These are phyloP conservation scores for Moesziomyces sp. DNA, from an alignment of 1,284 basidiomycete species.

Conservation along the genomic window DNA sequence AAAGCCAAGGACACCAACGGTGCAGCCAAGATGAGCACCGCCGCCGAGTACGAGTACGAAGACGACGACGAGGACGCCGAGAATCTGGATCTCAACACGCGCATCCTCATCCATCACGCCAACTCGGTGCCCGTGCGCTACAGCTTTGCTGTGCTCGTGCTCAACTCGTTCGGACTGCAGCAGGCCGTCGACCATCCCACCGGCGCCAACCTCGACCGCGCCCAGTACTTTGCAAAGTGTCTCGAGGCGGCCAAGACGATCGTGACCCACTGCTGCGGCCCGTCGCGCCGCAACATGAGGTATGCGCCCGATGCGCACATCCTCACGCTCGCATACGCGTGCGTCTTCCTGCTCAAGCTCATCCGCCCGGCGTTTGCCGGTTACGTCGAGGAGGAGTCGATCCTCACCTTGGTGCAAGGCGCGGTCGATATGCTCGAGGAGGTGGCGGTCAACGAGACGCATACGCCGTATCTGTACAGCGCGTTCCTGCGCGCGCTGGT, in stretches of 20 bases:
- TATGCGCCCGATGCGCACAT: constrained; percentile 92
- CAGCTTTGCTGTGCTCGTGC: constrained; percentile 65
- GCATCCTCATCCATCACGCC: constrained; percentile 57
- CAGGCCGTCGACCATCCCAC: constrained; percentile 79
- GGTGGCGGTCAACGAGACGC: constrained; percentile 61
- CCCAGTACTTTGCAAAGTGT: constrained; percentile 66
- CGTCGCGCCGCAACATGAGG: constrained; percentile 72
- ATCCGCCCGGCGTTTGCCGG: constrained; percentile 82
- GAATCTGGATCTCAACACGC: constrained; percentile 56
- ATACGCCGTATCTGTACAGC: constrained; percentile 62
- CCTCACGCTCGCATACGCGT: constrained; percentile 88
- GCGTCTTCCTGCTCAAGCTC: constrained; percentile 74
- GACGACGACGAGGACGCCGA: constrained; percentile 57
- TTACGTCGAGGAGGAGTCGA: constrained; percentile 76
- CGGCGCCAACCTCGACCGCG: constrained; percentile 59
- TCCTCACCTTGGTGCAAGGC: constrained; percentile 79
- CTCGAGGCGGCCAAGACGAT: constrained; percentile 63
- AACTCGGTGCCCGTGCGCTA: constrained; percentile 60
- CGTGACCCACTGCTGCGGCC: constrained; percentile 50
- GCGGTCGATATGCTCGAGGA: constrained; percentile 74
- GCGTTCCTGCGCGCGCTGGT: constrained; percentile 60
- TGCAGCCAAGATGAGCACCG: not conserved
- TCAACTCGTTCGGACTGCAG: constrained; percentile 95
- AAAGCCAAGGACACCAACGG: constrained; percentile 3
- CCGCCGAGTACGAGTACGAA: constrained; percentile 20